Percentiles rank a stretch among this genome's conserved stretches.
Conservation (phyloP, 495 filamentous ascomycete genomes). For the Cercophora scortea region DNA sequence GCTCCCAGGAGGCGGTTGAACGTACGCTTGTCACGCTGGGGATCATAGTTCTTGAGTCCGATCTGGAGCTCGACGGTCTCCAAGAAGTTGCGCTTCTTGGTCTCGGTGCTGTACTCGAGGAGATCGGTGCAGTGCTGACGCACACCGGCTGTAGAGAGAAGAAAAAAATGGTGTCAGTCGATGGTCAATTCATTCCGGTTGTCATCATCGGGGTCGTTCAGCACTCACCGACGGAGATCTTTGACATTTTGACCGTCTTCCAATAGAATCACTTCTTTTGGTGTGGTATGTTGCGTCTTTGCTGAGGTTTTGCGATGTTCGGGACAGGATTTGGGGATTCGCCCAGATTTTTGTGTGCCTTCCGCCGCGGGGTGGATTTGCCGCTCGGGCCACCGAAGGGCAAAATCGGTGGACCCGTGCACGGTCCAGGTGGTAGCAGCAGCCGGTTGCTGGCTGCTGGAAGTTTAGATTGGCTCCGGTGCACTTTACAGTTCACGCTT, state of each 20-base stretch:
- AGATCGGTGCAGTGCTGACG: conserved; percentile 85
- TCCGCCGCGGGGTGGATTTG: conserved; percentile 2
- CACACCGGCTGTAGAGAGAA: conserved; percentile 86
- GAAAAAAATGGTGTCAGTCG: conserved; percentile 6
- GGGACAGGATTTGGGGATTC: conserved; percentile 10
- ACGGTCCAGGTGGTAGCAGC: too few species aligned
- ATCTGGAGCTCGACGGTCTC: conserved; percentile 68
- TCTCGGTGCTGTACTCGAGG: conserved; percentile 87
- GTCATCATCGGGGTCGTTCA: background rate
- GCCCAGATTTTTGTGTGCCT: conserved; percentile 13
- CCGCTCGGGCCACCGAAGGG: background rate
- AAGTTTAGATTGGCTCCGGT: too few species aligned
- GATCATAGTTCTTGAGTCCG: conserved; percentile 99
- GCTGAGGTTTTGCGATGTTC: conserved; percentile 5
- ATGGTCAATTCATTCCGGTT: background rate
- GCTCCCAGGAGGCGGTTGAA: background rate
- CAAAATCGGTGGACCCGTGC: too few species aligned
- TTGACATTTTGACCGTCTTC: conserved; percentile 52
- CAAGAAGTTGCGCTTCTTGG: conserved; percentile 99
- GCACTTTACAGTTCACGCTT: too few species aligned
- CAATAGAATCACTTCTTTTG: conserved; percentile 49
- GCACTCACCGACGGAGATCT: conserved; percentile 58
- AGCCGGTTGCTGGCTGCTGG: too few species aligned
- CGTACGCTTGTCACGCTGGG: conserved; percentile 95
- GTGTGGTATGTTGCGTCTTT: conserved; percentile 56